phyloP scores from a whole-genome alignment of 2,329 filamentous ascomycete species.

The Cadophora luteo-olivacea region DNA sequence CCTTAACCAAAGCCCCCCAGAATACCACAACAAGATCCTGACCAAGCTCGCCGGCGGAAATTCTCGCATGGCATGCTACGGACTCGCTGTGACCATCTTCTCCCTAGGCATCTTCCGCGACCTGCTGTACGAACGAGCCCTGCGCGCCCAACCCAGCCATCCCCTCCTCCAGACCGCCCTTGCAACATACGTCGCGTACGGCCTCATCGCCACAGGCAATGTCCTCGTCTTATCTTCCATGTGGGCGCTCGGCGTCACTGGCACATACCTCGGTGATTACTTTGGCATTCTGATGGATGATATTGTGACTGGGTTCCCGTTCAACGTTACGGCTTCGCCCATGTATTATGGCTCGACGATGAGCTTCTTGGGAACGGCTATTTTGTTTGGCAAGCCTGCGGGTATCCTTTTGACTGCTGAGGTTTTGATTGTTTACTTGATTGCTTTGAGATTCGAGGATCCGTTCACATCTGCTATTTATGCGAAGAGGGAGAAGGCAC shows the following conservation, averaged over 20 bases:
- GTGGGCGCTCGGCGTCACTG: constrained; percentile 90
- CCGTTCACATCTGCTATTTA: constrained; percentile 95
- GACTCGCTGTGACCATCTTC: constrained; percentile 88
- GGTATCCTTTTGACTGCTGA: constrained; percentile 77
- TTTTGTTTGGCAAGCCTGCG: constrained; percentile 87
- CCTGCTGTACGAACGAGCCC: constrained; percentile 82
- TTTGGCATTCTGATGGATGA: constrained; percentile 98
- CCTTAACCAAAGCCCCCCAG: constrained; percentile 52
- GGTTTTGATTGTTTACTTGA: constrained; percentile 78
- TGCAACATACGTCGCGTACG: constrained; percentile 69
- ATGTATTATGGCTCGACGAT: constrained; percentile 97
- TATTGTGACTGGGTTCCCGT: constrained; percentile 94
- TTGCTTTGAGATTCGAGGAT: constrained; percentile 88
- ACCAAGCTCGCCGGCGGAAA: constrained; percentile 86
- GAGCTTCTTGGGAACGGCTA: constrained; percentile 87
- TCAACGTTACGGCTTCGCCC: constrained; percentile 87
- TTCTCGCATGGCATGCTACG: constrained; percentile 84
- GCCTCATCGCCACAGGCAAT: constrained; percentile 78
- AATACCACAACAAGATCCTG: constrained; percentile 89
- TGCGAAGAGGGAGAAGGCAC: constrained; percentile 75
- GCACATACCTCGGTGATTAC: constrained; percentile 97
- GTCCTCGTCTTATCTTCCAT: constrained; percentile 87
- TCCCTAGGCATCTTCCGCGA: constrained; percentile 89
- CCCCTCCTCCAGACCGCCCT: constrained; percentile 69
- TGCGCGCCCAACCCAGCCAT: constrained; percentile 77